A percentile compares a stretch with the other conserved stretches of the same genome.
phyloP scores from a whole-genome alignment of 2,329 filamentous ascomycete species.

The Drechslerella stenobrocha region DNA sequence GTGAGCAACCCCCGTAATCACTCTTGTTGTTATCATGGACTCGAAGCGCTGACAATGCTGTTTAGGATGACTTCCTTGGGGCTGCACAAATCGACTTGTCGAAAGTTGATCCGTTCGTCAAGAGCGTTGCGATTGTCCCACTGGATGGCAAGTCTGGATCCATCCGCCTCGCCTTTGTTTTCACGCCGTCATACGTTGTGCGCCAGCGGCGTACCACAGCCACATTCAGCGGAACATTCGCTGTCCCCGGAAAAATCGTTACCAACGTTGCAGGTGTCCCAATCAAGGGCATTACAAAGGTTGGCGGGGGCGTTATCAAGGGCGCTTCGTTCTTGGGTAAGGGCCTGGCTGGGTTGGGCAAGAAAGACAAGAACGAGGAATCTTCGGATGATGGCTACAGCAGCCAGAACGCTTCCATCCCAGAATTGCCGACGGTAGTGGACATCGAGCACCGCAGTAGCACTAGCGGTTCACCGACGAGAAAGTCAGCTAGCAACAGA shows the following conservation, averaged over 20 bases:
- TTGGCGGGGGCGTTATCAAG: slow-evolving; percentile 78
- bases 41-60: no score
- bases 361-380: slow-evolving; percentile 63
- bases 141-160: slow-evolving; percentile 69
- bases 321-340: slow-evolving; percentile 88
- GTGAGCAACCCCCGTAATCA: slow-evolving; percentile 26
- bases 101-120: slow-evolving; percentile 79
- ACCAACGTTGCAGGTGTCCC: slow-evolving; percentile 78
- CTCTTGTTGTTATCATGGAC: background rate
- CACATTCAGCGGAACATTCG: slow-evolving; percentile 90
- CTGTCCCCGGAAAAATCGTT: slow-evolving; percentile 82
- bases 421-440: slow-evolving; percentile 3
- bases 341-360: slow-evolving; percentile 71
- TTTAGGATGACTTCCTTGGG: slow-evolving; percentile 85
- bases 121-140: slow-evolving; percentile 71
- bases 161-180: slow-evolving; percentile 80
- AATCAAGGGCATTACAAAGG: slow-evolving; percentile 85
- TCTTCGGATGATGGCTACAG: slow-evolving; percentile 52
- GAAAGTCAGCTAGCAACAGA: slow-evolving; percentile 44
- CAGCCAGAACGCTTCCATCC: slow-evolving; percentile 22
- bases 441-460: slow-evolving; percentile 39
- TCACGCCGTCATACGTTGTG: slow-evolving; percentile 89
- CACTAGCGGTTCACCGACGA: slow-evolving; percentile 31
- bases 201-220: slow-evolving; percentile 85
- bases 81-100: slow-evolving; percentile 74